A percentile compares a stretch with the other conserved stretches of the same genome.
These are phyloP conservation scores for Diaporthe ampelina DNA, from an alignment of 2,329 filamentous ascomycete species.

Conservation along the genomic window DNA sequence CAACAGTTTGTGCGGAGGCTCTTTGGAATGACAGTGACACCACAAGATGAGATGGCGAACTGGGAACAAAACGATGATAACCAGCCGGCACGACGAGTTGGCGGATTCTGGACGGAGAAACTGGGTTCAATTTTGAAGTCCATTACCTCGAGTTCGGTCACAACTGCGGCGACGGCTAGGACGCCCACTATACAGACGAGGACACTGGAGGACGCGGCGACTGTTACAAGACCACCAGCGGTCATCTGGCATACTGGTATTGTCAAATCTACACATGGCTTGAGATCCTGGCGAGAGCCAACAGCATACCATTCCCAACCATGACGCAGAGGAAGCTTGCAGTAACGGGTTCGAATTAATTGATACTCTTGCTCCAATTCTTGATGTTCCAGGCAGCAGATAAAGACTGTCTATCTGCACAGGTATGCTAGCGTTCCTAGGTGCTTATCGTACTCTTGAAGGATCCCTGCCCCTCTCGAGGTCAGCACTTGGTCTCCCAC, in stretches of 20 bases:
- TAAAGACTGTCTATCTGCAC: not conserved
- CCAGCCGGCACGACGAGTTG: not conserved
- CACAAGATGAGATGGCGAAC: not conserved
- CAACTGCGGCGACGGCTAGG: not conserved
- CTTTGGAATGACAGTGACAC: not conserved
- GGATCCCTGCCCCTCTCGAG: conserved; percentile 41
- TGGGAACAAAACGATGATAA: not conserved
- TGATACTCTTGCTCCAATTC: not conserved
- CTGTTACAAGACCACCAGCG: not conserved
- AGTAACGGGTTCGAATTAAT: not conserved
- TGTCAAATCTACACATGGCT: conserved; percentile 7
- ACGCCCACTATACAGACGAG: conserved; percentile 17
- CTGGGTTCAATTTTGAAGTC: conserved; percentile 11
- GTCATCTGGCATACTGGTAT: conserved; percentile 22
- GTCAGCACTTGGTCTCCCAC: conserved; percentile 40
- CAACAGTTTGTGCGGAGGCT: not conserved
- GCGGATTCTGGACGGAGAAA: conserved; percentile 16
- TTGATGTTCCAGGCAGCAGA: not conserved
- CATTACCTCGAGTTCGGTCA: not conserved
- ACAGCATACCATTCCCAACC: not conserved
- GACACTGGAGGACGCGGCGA: conserved; percentile 23
- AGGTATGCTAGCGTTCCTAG: not conserved
- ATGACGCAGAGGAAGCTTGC: not conserved
- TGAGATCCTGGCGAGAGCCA: not conserved
- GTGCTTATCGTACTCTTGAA: conserved; percentile 21